These are phyloP conservation scores for Castanea mollissima DNA, from an alignment of 306 rosid genomes.

Conservation along the genomic window DNA sequence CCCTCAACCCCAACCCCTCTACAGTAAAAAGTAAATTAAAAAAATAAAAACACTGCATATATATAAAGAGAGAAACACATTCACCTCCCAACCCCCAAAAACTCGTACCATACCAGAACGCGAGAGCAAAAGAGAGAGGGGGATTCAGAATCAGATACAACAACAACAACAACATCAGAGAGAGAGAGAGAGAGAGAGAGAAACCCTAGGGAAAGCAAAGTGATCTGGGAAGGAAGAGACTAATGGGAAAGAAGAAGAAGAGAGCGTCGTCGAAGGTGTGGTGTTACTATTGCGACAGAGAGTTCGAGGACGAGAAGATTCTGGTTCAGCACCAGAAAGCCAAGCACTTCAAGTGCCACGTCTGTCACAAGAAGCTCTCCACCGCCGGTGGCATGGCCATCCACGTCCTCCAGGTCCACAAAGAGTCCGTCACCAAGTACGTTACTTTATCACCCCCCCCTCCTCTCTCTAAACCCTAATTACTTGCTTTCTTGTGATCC, in stretches of 20 bases:
- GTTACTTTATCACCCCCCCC: neutral
- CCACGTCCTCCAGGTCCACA: slow-evolving; percentile 98
- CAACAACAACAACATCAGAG: too few relatives aligned
- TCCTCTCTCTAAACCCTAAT: neutral
- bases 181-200: too few relatives aligned
- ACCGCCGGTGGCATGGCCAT: slow-evolving; percentile 99
- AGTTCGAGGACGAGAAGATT: slow-evolving; percentile 97
- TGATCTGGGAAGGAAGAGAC: neutral
- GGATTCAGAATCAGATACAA: too few relatives aligned
- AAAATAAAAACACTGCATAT: too few relatives aligned
- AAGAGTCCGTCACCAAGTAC: slow-evolving; percentile 91
- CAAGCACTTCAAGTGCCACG: slow-evolving; percentile 96
- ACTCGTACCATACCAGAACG: too few relatives aligned
- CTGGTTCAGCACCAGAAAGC: slow-evolving; percentile 99
- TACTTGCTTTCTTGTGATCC: neutral
- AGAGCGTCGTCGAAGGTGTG: slow-evolving; percentile 90
- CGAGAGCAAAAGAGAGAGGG: too few relatives aligned
- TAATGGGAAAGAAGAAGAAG: slow-evolving; percentile 99
- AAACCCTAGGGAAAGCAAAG: too few relatives aligned
- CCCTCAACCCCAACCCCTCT: too few relatives aligned
- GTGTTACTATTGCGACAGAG: slow-evolving; percentile 98
- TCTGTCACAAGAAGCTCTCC: slow-evolving; percentile 97
- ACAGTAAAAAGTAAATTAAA: too few relatives aligned
- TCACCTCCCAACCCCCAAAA: too few relatives aligned
- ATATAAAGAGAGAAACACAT: too few relatives aligned